phyloP scores from a whole-genome alignment of 2,329 filamentous ascomycete genomes.

The Hirsutella minnesotensis region DNA sequence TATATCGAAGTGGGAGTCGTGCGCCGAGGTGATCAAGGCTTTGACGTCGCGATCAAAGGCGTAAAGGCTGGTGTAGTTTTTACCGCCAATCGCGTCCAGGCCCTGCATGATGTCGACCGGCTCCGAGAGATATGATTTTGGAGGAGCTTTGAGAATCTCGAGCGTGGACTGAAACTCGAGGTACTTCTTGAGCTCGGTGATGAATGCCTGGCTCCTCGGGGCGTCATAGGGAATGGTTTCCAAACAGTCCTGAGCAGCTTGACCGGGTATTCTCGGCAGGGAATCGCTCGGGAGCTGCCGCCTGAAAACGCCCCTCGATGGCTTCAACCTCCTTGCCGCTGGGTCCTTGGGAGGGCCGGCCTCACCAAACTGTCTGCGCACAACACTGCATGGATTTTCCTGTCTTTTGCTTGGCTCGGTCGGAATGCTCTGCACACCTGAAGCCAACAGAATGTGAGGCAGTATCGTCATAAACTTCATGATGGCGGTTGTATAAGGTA shows the following conservation, averaged over 20 bases:
- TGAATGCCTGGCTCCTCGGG: neutral
- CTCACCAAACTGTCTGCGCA: too few relatives aligned
- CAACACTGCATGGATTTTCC: too few relatives aligned
- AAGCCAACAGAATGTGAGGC: too few relatives aligned
- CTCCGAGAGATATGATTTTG: conserved; percentile 1
- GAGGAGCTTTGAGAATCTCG: conserved; percentile 5
- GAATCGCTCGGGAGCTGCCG: too few relatives aligned
- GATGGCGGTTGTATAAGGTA: too few relatives aligned
- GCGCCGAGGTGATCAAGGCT: conserved; percentile 3
- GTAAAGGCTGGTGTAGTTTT: neutral
- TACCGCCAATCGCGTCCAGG: conserved; percentile 1
- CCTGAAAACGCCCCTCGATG: too few relatives aligned
- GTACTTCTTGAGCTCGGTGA: conserved; percentile 4
- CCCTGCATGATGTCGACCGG: conserved; percentile 4
- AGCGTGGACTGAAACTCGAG: conserved; percentile 7
- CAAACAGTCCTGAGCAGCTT: neutral
- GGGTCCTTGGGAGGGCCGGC: too few relatives aligned
- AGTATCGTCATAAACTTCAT: too few relatives aligned
- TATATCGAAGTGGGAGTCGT: conserved; percentile 4
- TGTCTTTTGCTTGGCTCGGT: too few relatives aligned
- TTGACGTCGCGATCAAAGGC: conserved; percentile 1
- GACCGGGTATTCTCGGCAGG: neutral
- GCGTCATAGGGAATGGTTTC: conserved; percentile 5
- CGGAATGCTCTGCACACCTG: too few relatives aligned
- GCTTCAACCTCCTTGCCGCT: too few relatives aligned